phyloP scores from a whole-genome alignment of 805 yeast genomes.

The Teunomyces funiuensis region DNA sequence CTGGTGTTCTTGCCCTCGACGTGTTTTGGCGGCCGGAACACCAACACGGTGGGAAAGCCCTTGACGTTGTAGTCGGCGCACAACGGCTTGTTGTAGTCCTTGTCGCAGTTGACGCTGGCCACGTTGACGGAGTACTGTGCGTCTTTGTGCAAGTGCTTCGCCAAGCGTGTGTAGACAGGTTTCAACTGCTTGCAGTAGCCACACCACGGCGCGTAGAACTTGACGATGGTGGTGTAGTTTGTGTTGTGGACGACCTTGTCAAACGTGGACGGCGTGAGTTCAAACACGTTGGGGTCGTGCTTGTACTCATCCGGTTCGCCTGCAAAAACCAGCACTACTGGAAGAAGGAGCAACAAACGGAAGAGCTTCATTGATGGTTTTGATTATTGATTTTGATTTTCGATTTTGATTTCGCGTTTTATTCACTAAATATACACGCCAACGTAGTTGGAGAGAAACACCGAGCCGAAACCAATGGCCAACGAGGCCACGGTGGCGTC shows the following conservation, averaged over 20 bases:
- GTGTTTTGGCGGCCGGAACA: conserved; percentile 78
- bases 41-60: conserved; percentile 84
- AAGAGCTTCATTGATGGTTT: conserved; percentile 4
- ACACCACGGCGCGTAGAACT: conserved; percentile 98
- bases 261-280: conserved; percentile 57
- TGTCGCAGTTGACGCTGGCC: conserved; percentile 87
- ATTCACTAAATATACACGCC: conserved; percentile 40
- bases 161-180: conserved; percentile 64
- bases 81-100: conserved; percentile 59
- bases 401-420: too few species aligned
- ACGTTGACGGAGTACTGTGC: conserved; percentile 53
- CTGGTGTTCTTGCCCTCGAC: conserved; percentile 22
- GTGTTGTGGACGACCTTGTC: conserved; percentile 63
- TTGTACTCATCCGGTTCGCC: conserved; percentile 36
- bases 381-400: neutral
- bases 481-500: conserved; percentile 36
- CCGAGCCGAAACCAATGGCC: conserved; percentile 37
- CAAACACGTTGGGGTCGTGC: conserved; percentile 48
- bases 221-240: conserved; percentile 78
- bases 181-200: conserved; percentile 82
- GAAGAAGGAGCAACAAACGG: conserved; percentile 4
- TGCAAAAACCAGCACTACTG: conserved; percentile 4
- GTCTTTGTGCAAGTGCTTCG: conserved; percentile 53
- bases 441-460: conserved; percentile 40
- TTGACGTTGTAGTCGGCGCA: conserved; percentile 65